Evolutionary conservation across 2,329 filamentous ascomycete species (phyloP).

Genomic region (Rutstroemia sp.): DNA sequence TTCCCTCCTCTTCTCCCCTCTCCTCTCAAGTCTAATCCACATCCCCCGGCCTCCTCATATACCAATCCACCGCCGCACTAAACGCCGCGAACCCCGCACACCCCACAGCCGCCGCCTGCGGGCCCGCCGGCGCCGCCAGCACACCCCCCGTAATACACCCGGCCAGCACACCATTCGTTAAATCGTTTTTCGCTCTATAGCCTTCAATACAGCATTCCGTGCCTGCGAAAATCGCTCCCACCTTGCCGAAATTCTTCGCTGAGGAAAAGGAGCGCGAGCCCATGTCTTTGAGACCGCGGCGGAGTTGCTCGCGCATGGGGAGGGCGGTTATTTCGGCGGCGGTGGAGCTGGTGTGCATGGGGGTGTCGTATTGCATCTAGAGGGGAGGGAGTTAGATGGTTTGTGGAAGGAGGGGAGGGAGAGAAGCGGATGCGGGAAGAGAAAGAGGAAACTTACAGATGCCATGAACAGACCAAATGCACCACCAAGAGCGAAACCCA

Average conservation of each 20-base stretch:
- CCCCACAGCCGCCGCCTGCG: constrained; percentile 78
- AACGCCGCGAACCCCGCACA: constrained; percentile 94
- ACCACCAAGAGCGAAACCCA: constrained; percentile 90
- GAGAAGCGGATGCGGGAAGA: background rate
- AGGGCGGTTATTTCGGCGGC: constrained; percentile 48
- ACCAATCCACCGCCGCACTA: constrained; percentile 83
- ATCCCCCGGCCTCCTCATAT: constrained; percentile 72
- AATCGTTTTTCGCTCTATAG: constrained; percentile 84
- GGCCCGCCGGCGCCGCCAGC: constrained; percentile 77
- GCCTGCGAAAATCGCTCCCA: constrained; percentile 83
- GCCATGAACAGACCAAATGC: constrained; percentile 98
- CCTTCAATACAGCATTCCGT: constrained; percentile 97
- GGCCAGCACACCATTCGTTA: constrained; percentile 78
- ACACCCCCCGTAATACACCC: constrained; percentile 90
- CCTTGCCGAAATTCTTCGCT: constrained; percentile 91
- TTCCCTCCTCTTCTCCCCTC: background rate
- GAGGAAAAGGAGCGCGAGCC: constrained; percentile 72
- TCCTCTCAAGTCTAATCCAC: constrained; percentile 30
- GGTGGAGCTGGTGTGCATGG: constrained; percentile 45
- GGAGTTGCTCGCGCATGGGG: constrained; percentile 77
- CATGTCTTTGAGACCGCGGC: constrained; percentile 89
- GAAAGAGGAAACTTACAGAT: constrained; percentile 53
- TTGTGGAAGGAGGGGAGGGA: no score
- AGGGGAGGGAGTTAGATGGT: background rate
- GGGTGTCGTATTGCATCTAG: constrained; percentile 97